These are phyloP conservation scores for Cytospora piceae DNA, from an alignment of 2,329 filamentous ascomycete species.

Conservation along the genomic window DNA sequence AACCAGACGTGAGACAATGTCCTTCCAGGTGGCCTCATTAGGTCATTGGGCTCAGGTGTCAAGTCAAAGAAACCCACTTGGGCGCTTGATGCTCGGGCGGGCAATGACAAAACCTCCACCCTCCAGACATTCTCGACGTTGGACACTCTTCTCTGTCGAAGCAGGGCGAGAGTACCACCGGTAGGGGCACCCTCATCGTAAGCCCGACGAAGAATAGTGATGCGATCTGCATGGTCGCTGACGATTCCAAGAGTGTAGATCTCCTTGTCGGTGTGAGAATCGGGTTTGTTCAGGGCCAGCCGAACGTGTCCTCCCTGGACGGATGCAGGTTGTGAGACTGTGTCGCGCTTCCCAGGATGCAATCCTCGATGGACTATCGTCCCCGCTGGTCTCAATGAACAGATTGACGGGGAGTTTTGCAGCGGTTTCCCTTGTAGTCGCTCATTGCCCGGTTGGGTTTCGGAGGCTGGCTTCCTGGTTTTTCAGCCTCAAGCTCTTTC, in stretches of 20 bases:
- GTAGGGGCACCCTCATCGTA: not conserved
- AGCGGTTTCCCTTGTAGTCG: not conserved
- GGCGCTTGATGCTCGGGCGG: too few relatives aligned
- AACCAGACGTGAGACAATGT: not conserved
- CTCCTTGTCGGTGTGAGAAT: not conserved
- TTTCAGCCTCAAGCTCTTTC: too few relatives aligned
- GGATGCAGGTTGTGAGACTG: not conserved
- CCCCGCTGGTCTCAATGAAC: not conserved
- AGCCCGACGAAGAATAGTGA: not conserved
- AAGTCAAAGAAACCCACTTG: too few relatives aligned
- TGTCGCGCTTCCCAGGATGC: not conserved
- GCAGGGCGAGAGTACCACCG: not conserved
- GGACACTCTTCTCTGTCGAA: not conserved
- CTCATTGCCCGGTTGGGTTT: too few relatives aligned
- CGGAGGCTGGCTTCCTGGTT: too few relatives aligned
- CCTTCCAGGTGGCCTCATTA: too few relatives aligned
- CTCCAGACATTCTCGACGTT: too few relatives aligned
- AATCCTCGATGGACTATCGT: not conserved
- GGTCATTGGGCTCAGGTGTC: too few relatives aligned
- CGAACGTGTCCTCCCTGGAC: not conserved
- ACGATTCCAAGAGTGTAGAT: not conserved
- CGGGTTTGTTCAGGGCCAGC: not conserved
- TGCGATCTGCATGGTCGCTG: not conserved
- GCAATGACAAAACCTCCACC: too few relatives aligned
- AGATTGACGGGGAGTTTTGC: not conserved